A percentile compares a stretch with the other conserved stretches of the same genome.
These are phyloP conservation scores for Cercospora citrullina DNA, from an alignment of 2,329 filamentous ascomycete species.

Conservation along the genomic window DNA sequence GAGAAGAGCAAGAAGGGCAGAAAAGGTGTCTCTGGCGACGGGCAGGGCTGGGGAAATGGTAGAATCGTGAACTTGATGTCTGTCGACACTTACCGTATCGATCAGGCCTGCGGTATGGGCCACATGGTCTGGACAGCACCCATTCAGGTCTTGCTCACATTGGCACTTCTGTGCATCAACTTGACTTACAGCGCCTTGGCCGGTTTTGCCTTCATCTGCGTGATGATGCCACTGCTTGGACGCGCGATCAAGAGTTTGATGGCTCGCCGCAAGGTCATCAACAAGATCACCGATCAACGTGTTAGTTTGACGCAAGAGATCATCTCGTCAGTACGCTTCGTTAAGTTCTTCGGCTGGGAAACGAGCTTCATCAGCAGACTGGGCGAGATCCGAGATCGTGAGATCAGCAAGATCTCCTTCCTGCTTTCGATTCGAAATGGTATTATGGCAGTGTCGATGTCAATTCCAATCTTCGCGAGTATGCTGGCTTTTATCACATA, in stretches of 20 bases:
- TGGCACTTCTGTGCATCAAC: slow-evolving; percentile 80
- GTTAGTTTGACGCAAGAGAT: slow-evolving; percentile 93
- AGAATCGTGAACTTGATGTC: slow-evolving; percentile 92
- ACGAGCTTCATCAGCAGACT: slow-evolving; percentile 78
- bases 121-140: slow-evolving; percentile 90
- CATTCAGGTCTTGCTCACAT: slow-evolving; percentile 72
- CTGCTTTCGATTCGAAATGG: slow-evolving; percentile 80
- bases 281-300: slow-evolving; percentile 89
- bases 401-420: slow-evolving; percentile 82
- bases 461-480: slow-evolving; percentile 87
- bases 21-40: slow-evolving; percentile 63
- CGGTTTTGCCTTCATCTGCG: slow-evolving; percentile 77
- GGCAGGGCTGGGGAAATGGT: slow-evolving; percentile 86
- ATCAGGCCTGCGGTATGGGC: slow-evolving; percentile 84
- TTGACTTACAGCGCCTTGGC: slow-evolving; percentile 85
- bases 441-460: slow-evolving; percentile 80
- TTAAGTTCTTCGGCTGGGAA: slow-evolving; percentile 98
- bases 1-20: slow-evolving; percentile 45
- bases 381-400: slow-evolving; percentile 68
- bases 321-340: slow-evolving; percentile 83
- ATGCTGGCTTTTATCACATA: slow-evolving; percentile 92
- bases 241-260: slow-evolving; percentile 76
- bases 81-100: slow-evolving; percentile 89
- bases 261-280: slow-evolving; percentile 73
- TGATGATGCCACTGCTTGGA: slow-evolving; percentile 76